These are phyloP conservation scores for Xylaria arbuscula DNA, from an alignment of 2,329 filamentous ascomycete genomes.

Conservation along the genomic window DNA sequence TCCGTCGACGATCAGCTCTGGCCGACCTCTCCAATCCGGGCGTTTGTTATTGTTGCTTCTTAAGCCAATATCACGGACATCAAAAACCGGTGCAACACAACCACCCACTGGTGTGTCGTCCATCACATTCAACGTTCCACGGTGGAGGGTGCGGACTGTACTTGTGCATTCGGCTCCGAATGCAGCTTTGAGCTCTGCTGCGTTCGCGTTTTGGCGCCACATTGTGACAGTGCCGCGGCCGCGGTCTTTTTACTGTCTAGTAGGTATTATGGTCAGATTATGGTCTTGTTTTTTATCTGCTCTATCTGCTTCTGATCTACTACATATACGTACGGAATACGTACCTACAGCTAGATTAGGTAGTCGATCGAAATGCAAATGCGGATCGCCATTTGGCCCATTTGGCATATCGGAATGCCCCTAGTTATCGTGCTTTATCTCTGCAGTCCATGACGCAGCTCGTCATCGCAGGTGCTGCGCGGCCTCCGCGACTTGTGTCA, in stretches of 20 bases:
- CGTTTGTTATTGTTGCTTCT: conserved; percentile 30
- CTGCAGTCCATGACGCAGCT: conserved; percentile 46
- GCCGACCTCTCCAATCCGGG: conserved; percentile 17
- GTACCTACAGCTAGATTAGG: conserved; percentile 2
- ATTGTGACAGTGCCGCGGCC: not conserved
- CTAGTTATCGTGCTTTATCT: conserved; percentile 44
- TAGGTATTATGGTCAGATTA: too few species aligned
- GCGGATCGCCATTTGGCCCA: conserved; percentile 48
- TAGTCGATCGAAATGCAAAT: conserved; percentile 43
- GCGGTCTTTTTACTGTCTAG: not conserved
- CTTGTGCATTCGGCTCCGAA: not conserved
- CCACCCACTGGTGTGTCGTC: conserved; percentile 1
- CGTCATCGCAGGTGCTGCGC: conserved; percentile 18
- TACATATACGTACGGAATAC: too few species aligned
- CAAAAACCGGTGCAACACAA: conserved; percentile 22
- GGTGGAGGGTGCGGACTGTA: conserved; percentile 7
- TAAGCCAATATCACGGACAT: conserved; percentile 20
- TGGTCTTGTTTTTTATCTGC: not conserved
- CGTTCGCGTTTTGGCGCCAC: conserved; percentile 3
- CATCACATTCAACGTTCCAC: not conserved
- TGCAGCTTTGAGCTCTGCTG: not conserved
- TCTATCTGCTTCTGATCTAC: too few species aligned
- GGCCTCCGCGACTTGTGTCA: conserved; percentile 44
- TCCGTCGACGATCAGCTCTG: not conserved
- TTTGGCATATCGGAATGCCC: conserved; percentile 49